Percentiles rank a stretch among this genome's conserved stretches.
Evolutionary conservation across 306 rosid genomes (phyloP).

Genomic region (Erythrophleum fordii): DNA sequence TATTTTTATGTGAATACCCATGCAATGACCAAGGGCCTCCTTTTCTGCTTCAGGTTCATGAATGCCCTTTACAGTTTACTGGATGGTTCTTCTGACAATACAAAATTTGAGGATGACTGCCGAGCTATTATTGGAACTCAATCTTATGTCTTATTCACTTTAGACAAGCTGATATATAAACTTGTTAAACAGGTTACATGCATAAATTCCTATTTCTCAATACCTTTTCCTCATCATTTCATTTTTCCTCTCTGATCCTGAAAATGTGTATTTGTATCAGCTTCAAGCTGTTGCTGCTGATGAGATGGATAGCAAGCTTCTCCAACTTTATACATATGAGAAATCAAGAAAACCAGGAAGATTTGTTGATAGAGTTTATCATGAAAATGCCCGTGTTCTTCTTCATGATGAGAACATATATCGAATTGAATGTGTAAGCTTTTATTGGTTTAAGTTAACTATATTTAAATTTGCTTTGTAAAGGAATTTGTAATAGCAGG

Average conservation of each 20-base stretch:
- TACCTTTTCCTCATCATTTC: conserved; percentile 8
- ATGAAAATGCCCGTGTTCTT: conserved; percentile 95
- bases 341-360: conserved; percentile 85
- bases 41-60: conserved; percentile 74
- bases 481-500: background rate
- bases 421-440: conserved; percentile 88
- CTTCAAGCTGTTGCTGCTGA: conserved; percentile 90
- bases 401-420: conserved; percentile 93
- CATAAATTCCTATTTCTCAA: background rate
- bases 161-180: conserved; percentile 95
- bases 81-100: conserved; percentile 94
- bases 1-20: conserved; percentile 21
- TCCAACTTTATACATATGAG: conserved; percentile 86
- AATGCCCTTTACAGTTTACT: conserved; percentile 89
- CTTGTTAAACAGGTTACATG: conserved; percentile 88
- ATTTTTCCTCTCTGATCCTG: conserved; percentile 34
- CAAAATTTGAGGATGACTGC: conserved; percentile 98
- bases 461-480: conserved; percentile 29
- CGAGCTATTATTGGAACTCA: conserved; percentile 97
- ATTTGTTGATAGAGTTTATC: conserved; percentile 84
- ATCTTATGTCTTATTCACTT: conserved; percentile 89
- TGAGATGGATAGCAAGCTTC: conserved; percentile 97
- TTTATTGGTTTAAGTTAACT: conserved; percentile 31
- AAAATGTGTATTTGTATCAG: conserved; percentile 48
- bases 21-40: conserved; percentile 26